A percentile compares a stretch with the other conserved stretches of the same genome.
phyloP scores from a whole-genome alignment of 805 yeast species.

The Groenewaldozyma tartarivorans region DNA sequence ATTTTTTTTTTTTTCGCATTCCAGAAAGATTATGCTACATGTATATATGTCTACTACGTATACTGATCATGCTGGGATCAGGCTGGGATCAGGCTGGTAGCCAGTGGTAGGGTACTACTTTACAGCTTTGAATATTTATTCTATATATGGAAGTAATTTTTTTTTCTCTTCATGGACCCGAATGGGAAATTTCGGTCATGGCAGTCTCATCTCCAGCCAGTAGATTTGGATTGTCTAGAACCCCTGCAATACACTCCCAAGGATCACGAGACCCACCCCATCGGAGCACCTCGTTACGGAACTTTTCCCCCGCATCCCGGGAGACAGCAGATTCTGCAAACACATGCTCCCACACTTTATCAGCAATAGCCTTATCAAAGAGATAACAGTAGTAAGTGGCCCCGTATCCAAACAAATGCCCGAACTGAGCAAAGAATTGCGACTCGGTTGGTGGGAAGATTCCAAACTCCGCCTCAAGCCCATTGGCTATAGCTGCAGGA shows the following conservation, averaged over 20 bases:
- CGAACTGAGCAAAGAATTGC: constrained; percentile 90
- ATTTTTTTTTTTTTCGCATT: too few species aligned
- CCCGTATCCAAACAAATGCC: constrained; percentile 88
- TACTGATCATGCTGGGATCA: too few species aligned
- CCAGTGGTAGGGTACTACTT: too few species aligned
- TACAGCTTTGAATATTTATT: too few species aligned
- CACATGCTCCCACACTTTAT: constrained; percentile 68
- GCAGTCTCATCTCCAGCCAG: constrained; percentile 61
- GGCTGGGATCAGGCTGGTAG: too few species aligned
- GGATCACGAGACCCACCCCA: constrained; percentile 96
- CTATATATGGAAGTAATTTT: neutral
- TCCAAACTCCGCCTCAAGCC: constrained; percentile 46
- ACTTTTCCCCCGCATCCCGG: constrained; percentile 64
- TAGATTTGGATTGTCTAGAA: constrained; percentile 54
- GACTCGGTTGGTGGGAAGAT: constrained; percentile 52
- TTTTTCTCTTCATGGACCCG: neutral
- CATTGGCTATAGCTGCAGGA: constrained; percentile 55
- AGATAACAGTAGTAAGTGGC: constrained; percentile 88
- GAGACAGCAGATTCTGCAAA: constrained; percentile 65
- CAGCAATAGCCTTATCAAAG: constrained; percentile 86
- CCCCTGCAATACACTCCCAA: constrained; percentile 76
- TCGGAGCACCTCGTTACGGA: constrained; percentile 56
- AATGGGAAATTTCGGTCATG: constrained; percentile 28
- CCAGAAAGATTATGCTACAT: too few species aligned
- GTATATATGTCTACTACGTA: too few species aligned